Evolutionary conservation across 2,329 filamentous ascomycete genomes (phyloP), one percentile per base, ranked within the genome.

Genomic region (Trichoderma gracile): DNA sequence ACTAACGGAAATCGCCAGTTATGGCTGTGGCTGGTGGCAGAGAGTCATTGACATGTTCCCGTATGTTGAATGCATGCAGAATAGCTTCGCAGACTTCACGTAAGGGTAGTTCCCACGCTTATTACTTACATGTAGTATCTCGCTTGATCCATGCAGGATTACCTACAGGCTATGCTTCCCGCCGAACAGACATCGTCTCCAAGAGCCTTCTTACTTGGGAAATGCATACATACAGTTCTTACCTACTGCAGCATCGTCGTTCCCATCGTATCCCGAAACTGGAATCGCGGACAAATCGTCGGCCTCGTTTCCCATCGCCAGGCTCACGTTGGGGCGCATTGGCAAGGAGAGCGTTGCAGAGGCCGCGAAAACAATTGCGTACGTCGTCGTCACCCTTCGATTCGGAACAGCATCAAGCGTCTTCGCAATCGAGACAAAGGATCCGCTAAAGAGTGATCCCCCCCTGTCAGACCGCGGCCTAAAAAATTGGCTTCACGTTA

Each of bases 281-380:
- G 12, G 9, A 38, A 12, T 38, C 12, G 3, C 33, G 14, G 33
- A 38, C 33, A 38, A 38, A 38, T 14, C 12, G 33, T 38, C 33
- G 33, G 33, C 17, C 19, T 21, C 21, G 17, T 43, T 25, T 15
- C 21, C 15, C 49, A n/a, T 30, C 9, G 17, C 12, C 14, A 59
- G 3, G 2, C n/a, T n/a, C 59, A 7, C n/a, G 23, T 54, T 19
- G 10, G 40, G 56, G 8, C 40, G 38, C 38, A 33, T 62, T 53
- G 47, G 47, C 30, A 17, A 62, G 40, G n/a, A n/a, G 21, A 23
- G 33, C 14, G 40, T 15, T 33, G 40, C 21, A 7, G 43, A 54
- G 59, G 59, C 40, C 59, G 47, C 59, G 59, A 62, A 54, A 49
- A 27, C 59, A 42, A 43, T 62, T 62, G 59, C 59, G 59, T 62